Evolutionary conservation across 345 rosid species (phyloP), one percentile per base, ranked within the genome.

Genomic region (Anastatica hierochuntica): DNA sequence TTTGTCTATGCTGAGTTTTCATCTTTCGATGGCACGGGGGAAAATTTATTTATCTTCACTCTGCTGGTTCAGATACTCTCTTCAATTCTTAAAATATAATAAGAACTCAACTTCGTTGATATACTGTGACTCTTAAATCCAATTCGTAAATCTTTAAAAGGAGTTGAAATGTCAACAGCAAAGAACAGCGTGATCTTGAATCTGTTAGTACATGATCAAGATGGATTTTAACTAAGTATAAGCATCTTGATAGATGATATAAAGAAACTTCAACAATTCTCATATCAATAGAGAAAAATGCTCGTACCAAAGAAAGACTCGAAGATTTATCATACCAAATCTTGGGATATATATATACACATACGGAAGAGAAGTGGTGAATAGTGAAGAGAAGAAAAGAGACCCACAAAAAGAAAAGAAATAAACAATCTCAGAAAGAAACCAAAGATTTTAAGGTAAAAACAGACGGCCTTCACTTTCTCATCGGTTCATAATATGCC

Each of bases 271-370:
- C n/a, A n/a, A 56, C 20, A 21, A 27, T 24, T 23, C 12, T 4
- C 6, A 7, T 17, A 6, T 44, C 10, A 53, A 13, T 49, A 15
- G 19, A 36, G 10, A 65, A 41, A 53, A 58, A 58, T 19, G 18
- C 58, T 48, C 35, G 18, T 50, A 18, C 17, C 43, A 29, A 46
- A 54, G 51, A 43, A 58, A 6, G 53, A 35, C 7, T 56, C 45
- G 0, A 5, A 10, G 24, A 21, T 5, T 56, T 14, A 43, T 65
- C 64, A 56, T 58, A 50, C 70, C 70, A 66, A 66, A 65, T 58
- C 53, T 42, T 66, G 53, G 64, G 58, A 43, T 50, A 49, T 53
- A 29, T 38, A 39, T 55, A 60, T 61, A 50, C 60, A 66, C 64
- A 58, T 9, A 16, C 31, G 48, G 37, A 20, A 18, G n/a, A 18